Percentiles rank a stretch among this genome's conserved stretches.
Evolutionary conservation across 306 rosid genomes (phyloP).

Genomic region (Begonia fuchsioides): DNA sequence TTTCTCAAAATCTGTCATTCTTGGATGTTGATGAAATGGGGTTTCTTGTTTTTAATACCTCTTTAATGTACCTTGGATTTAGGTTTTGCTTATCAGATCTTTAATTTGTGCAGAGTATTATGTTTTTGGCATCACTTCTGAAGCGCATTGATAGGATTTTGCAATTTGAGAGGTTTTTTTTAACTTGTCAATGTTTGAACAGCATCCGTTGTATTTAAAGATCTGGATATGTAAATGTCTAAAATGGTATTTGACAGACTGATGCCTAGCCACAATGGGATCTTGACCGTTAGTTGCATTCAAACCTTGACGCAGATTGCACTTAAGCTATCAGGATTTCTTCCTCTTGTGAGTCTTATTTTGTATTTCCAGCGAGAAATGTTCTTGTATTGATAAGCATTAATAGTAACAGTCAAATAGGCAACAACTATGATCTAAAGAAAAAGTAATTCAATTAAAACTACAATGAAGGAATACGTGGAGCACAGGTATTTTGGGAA

Average conservation of each 20-base stretch:
- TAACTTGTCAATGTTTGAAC: no score
- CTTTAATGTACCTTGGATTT: not conserved
- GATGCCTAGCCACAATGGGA: slow-evolving; percentile 95
- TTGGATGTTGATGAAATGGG: no score
- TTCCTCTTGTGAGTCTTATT: slow-evolving; percentile 47
- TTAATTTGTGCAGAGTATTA: slow-evolving; percentile 56
- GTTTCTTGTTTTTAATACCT: not conserved
- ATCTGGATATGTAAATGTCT: slow-evolving; percentile 12
- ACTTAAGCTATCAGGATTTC: slow-evolving; percentile 62
- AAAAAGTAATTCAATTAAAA: no score
- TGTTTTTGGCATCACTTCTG: slow-evolving; percentile 65
- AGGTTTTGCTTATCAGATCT: slow-evolving; percentile 6
- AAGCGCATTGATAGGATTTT: slow-evolving; percentile 80
- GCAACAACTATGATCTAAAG: no score
- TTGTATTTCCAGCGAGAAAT: no score
- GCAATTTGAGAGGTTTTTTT: slow-evolving; percentile 76
- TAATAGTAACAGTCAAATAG: no score
- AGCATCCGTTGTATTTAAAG: slow-evolving; percentile 6
- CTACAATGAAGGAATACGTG: no score
- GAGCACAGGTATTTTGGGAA: no score
- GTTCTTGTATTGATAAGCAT: no score
- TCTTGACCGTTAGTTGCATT: slow-evolving; percentile 78
- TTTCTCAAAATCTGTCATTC: no score
- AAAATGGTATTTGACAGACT: slow-evolving; percentile 45
- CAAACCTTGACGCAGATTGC: slow-evolving; percentile 87